Base-by-base conservation (phyloP, 2,329 filamentous ascomycete genomes). In the Cladosporium phlei region DNA sequence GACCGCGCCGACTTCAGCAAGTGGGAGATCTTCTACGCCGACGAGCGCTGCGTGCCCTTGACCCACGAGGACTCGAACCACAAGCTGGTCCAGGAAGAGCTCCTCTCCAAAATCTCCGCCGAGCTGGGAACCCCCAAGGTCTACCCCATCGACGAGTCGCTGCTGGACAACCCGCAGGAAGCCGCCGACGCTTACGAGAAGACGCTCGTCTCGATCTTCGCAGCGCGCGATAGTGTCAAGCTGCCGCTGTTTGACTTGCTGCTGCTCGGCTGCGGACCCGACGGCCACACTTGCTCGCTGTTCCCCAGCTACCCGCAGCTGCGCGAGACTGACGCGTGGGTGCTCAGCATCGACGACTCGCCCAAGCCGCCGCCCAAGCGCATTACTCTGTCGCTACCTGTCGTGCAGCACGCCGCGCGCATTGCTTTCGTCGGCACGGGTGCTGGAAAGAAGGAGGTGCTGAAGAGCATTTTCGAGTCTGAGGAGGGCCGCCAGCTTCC, bases 11-110 rank as follows among this genome's bases (percentile, higher is more conserved):
- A 85, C 59, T 95, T 94, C 69, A 74, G 77, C 65, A 88, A 87
- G 68, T 98, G 93, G 93, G 87, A 97, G 62, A 88, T 98, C 63
- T 98, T 97, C 77, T 97, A 96, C 69, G 91, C 91, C 63, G 93
- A 98, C 66, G 93, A 98, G 76, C 87, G 93, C 62, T 88, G 88
- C 58, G 93, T 97, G 44, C 86, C 93, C 17, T 83, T 96, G 57
- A 83, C 93, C 67, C 85, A 97, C 70, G 78, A 81, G 55, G 91
- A 98, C 73, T 95, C 89, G 73, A 98, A 97, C 73, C 95, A 96
- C 71, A 81, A 75, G 51, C 80, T 96, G 34, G 72, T 97, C 57
- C 93, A 95, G 74, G 74, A 81, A 38, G 89, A 96, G 70, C 76
- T 96, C 40, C 76, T 98, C 52, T 84, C 90, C 72, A 91, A 94